Conservation (phyloP, 108 stramenopile genomes). For the Ochromonas danica region DNA sequence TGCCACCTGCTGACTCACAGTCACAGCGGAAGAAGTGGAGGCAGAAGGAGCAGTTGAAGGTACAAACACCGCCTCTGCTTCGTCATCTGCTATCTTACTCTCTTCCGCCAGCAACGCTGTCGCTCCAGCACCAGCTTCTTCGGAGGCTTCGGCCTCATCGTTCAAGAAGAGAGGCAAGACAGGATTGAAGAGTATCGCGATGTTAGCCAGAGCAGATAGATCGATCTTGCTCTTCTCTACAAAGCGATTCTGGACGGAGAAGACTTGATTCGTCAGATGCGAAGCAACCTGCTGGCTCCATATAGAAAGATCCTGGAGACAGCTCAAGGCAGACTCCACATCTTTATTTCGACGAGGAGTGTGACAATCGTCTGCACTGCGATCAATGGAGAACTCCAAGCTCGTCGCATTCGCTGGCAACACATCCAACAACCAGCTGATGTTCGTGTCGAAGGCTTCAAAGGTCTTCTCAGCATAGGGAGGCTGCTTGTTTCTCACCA, state of each 20-base stretch:
- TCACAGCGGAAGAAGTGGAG: no score
- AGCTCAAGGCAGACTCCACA: no score
- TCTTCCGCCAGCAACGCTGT: neutral
- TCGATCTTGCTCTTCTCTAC: neutral
- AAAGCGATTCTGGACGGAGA: neutral
- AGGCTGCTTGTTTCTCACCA: neutral
- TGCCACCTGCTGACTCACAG: no score
- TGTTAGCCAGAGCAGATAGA: neutral
- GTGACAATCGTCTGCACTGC: neutral
- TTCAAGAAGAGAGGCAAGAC: neutral
- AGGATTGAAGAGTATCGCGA: neutral
- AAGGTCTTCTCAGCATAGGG: neutral
- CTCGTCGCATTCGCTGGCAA: neutral
- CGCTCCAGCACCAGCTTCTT: neutral
- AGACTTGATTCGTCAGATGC: neutral
- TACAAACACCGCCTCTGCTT: neutral
- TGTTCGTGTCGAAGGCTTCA: neutral
- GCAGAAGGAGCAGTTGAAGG: no score
- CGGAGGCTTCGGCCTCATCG: constrained; percentile 1
- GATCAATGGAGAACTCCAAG: neutral
- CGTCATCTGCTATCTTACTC: neutral
- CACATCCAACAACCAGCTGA: neutral
- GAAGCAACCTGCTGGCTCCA: neutral
- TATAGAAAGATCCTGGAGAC: neutral
- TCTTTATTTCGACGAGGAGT: neutral